Conservation (phyloP, 2,329 filamentous ascomycete species). For the Aspergillus japonicus region DNA sequence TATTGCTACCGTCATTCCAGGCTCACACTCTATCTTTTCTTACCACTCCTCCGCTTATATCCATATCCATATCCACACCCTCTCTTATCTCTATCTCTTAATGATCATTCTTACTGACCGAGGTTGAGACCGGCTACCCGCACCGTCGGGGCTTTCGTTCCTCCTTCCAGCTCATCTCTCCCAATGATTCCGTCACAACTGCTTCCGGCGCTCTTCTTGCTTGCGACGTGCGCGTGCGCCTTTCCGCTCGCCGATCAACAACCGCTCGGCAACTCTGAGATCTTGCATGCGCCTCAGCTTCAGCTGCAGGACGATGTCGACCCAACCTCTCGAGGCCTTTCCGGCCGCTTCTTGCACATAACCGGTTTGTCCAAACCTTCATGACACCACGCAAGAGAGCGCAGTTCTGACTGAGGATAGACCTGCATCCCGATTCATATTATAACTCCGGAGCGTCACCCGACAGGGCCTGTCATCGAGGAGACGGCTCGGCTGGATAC, state of each 20-base stretch:
- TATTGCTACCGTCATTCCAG: neutral
- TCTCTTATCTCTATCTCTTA: neutral
- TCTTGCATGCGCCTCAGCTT: slow-evolving; percentile 2
- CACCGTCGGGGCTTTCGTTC: slow-evolving; percentile 11
- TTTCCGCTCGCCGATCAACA: slow-evolving; percentile 21
- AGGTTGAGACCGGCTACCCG: slow-evolving; percentile 2
- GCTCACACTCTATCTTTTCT: neutral
- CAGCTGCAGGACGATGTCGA: neutral
- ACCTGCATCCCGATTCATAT: slow-evolving; percentile 86
- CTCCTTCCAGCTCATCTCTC: slow-evolving; percentile 1
- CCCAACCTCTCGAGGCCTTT: slow-evolving; percentile 19
- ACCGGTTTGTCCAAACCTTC: slow-evolving; percentile 27
- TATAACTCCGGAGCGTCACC: slow-evolving; percentile 76
- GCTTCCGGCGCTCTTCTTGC: slow-evolving; percentile 11
- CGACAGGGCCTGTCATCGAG: slow-evolving; percentile 74
- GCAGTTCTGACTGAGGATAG: slow-evolving; percentile 48
- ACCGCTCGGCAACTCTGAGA: slow-evolving; percentile 11
- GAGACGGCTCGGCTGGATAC: slow-evolving; percentile 70
- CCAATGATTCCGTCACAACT: slow-evolving; percentile 22
- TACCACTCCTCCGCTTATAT: neutral
- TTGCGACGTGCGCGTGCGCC: slow-evolving; percentile 18
- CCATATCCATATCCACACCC: neutral
- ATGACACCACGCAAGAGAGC: slow-evolving; percentile 8
- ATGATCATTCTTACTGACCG: slow-evolving; percentile 1
- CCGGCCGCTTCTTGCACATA: slow-evolving; percentile 39